Percentiles rank a stretch among this genome's conserved stretches.
Evolutionary conservation across 1,284 basidiomycete species (phyloP).

Genomic region (Caloboletus firmus): DNA sequence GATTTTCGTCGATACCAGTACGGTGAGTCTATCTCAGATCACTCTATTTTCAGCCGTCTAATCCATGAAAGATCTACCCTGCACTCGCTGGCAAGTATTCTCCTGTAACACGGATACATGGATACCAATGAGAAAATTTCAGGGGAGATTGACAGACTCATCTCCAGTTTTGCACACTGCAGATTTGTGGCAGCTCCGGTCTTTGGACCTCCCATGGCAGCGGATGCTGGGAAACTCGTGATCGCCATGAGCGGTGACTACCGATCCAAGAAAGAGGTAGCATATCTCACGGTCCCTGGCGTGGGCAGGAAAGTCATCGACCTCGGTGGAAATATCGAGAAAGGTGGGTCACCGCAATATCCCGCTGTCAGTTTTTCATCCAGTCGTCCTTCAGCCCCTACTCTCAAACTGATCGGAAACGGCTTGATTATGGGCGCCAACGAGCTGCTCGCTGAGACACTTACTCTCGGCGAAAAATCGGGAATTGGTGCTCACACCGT

Average conservation of each 20-base stretch:
- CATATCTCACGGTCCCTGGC: slow-evolving; percentile 74
- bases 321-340: slow-evolving; percentile 75
- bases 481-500: slow-evolving; percentile 71
- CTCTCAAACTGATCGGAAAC: slow-evolving; percentile 81
- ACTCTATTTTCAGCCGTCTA: slow-evolving; percentile 3
- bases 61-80: slow-evolving; percentile 60
- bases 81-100: slow-evolving; percentile 55
- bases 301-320: slow-evolving; percentile 77
- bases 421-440: slow-evolving; percentile 68
- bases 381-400: slow-evolving; percentile 49
- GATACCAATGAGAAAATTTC: not conserved
- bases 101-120: not conserved
- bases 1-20: slow-evolving; percentile 82
- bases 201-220: slow-evolving; percentile 72
- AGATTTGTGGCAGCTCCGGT: slow-evolving; percentile 79
- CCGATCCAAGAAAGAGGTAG: slow-evolving; percentile 78
- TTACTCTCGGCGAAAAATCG: slow-evolving; percentile 83
- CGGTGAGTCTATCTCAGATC: slow-evolving; percentile 45
- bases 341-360: slow-evolving; percentile 45
- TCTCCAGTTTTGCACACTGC: slow-evolving; percentile 61
- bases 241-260: slow-evolving; percentile 84
- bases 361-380: not conserved
- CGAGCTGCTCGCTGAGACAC: slow-evolving; percentile 78
- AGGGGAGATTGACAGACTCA: slow-evolving; percentile 72
- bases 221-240: slow-evolving; percentile 69